Evolutionary conservation across 192 early-diverging fungal genomes (phyloP).

Genomic region (Dimargaris cristalligena): DNA sequence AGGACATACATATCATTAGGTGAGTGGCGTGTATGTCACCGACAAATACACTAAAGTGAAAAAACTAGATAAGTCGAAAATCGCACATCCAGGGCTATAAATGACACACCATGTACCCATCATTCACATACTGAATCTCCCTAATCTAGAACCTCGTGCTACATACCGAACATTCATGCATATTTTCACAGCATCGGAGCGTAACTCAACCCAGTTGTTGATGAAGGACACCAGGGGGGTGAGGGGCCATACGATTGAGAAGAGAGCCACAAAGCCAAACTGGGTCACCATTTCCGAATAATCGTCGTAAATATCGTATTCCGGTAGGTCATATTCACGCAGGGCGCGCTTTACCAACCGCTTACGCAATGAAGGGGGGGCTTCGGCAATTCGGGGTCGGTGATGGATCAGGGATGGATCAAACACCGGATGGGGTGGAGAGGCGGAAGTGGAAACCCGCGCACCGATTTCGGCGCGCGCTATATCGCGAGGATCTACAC

Average conservation of each 20-base stretch:
- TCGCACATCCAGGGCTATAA: too few species aligned
- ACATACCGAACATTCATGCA: conserved; percentile 53
- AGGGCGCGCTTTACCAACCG: conserved; percentile 11
- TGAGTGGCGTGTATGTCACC: too few species aligned
- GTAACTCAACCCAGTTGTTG: conserved; percentile 85
- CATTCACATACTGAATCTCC: too few species aligned
- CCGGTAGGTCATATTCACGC: conserved; percentile 39
- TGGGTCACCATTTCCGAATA: conserved; percentile 88
- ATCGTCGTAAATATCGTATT: conserved; percentile 73
- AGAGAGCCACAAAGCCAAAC: conserved; percentile 77
- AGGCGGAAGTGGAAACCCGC: not conserved
- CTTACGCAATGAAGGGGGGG: not conserved
- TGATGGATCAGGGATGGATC: not conserved
- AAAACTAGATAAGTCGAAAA: too few species aligned
- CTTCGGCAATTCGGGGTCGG: not conserved
- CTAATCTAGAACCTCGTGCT: too few species aligned
- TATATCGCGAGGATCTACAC: not conserved
- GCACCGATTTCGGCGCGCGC: not conserved
- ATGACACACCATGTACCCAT: too few species aligned
- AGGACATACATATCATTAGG: too few species aligned
- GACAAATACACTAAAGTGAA: too few species aligned
- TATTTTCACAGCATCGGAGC: conserved; percentile 83
- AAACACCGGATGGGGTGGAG: not conserved
- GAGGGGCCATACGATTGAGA: conserved; percentile 73
- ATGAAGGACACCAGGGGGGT: conserved; percentile 62